A percentile compares a stretch with the other conserved stretches of the same genome.
Evolutionary conservation across 2,329 filamentous ascomycete genomes (phyloP).

Genomic region (Clarireedia homoeocarpa): DNA sequence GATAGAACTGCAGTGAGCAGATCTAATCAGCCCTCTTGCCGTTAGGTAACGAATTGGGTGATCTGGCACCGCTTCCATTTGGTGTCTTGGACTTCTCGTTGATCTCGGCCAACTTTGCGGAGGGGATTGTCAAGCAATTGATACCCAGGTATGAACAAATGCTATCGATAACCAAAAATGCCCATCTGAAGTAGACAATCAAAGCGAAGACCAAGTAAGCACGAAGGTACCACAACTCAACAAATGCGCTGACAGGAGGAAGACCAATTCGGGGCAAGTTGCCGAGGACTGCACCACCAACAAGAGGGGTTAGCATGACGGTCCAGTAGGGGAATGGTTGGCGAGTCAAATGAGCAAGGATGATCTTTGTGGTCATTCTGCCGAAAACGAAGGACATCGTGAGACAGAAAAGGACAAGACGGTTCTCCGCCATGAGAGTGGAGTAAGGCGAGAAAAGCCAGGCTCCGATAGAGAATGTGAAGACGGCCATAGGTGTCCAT

Average conservation of each 20-base stretch:
- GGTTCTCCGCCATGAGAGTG: constrained; percentile 71
- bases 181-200: constrained; percentile 90
- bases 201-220: constrained; percentile 76
- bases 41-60: constrained; percentile 16
- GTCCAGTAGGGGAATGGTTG: constrained; percentile 98
- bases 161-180: constrained; percentile 77
- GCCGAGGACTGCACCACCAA: constrained; percentile 73
- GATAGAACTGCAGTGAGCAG: no score
- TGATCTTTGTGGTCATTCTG: constrained; percentile 98
- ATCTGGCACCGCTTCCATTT: constrained; percentile 15
- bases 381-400: constrained; percentile 97
- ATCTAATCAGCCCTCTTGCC: constrained; percentile 25
- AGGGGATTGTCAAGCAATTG: constrained; percentile 82
- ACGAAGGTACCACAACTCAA: constrained; percentile 76
- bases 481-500: constrained; percentile 86
- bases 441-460: constrained; percentile 93
- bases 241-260: constrained; percentile 51
- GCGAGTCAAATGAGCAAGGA: constrained; percentile 84
- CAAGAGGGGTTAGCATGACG: constrained; percentile 76
- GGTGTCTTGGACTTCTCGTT: constrained; percentile 21
- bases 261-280: constrained; percentile 77
- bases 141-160: constrained; percentile 92
- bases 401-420: constrained; percentile 83
- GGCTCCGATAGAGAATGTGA: constrained; percentile 62
- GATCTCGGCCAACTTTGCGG: constrained; percentile 37